These are phyloP conservation scores for Monosporascus sp. DNA, from an alignment of 2,329 filamentous ascomycete species.

Conservation along the genomic window DNA sequence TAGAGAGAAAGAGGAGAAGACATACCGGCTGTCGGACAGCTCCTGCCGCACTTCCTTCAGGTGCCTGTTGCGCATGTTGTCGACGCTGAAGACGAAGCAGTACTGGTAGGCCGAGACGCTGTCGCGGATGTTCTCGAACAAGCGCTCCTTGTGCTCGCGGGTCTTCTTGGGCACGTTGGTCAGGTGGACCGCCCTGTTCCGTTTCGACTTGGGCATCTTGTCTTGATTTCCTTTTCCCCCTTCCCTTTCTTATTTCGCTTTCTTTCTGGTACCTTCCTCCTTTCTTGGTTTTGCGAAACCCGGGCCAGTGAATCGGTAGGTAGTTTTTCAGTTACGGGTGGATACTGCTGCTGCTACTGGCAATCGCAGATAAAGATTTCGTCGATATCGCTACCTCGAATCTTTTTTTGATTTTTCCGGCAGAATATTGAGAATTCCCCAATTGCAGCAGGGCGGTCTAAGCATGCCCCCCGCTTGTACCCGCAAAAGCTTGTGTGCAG, in stretches of 20 bases:
- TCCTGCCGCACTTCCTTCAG: conserved; percentile 85
- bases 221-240: conserved; percentile 4
- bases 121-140: conserved; percentile 85
- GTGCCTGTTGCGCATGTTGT: conserved; percentile 98
- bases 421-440: neutral
- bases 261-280: neutral
- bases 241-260: neutral
- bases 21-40: conserved; percentile 76
- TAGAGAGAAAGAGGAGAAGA: conserved; percentile 6
- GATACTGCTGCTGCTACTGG: neutral
- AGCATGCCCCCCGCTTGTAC: too few relatives aligned
- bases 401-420: conserved; percentile 8
- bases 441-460: neutral
- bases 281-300: neutral
- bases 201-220: conserved; percentile 94
- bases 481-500: neutral
- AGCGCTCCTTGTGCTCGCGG: conserved; percentile 82
- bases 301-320: neutral
- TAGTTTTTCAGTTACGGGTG: neutral
- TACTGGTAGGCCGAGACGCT: conserved; percentile 79
- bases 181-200: conserved; percentile 81
- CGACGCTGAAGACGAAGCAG: conserved; percentile 88
- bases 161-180: conserved; percentile 90
- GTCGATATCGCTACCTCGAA: neutral
- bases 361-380: neutral